Conservation (phyloP, 495 filamentous ascomycete species). For the Collariella sp. region DNA sequence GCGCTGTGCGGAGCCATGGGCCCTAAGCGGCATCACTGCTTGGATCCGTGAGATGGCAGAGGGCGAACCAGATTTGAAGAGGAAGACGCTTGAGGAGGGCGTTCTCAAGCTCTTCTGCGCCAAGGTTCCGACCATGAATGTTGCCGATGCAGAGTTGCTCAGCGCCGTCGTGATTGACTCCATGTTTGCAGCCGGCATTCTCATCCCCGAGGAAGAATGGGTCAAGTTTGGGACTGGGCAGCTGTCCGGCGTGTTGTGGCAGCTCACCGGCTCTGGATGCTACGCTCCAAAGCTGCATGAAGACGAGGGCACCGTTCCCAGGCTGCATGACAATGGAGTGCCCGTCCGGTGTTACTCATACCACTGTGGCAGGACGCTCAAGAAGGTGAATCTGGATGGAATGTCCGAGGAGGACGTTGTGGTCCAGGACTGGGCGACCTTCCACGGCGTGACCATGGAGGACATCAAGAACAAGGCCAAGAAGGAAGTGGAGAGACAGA, state of each 20-base stretch:
- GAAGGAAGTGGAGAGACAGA: slow-evolving; percentile 90
- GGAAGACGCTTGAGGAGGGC: slow-evolving; percentile 73
- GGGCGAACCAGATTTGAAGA: slow-evolving; percentile 71
- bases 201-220: slow-evolving; percentile 94
- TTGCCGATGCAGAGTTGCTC: slow-evolving; percentile 87
- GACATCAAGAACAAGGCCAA: slow-evolving; percentile 56
- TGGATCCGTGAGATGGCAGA: slow-evolving; percentile 88
- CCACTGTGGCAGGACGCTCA: slow-evolving; percentile 87
- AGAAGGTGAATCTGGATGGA: slow-evolving; percentile 79
- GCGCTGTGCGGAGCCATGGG: slow-evolving; percentile 86
- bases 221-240: slow-evolving; percentile 74
- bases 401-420: slow-evolving; percentile 59
- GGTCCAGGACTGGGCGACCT: slow-evolving; percentile 79
- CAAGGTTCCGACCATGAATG: slow-evolving; percentile 98
- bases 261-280: slow-evolving; percentile 87
- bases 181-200: slow-evolving; percentile 69
- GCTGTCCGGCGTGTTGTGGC: slow-evolving; percentile 82
- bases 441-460: slow-evolving; percentile 79
- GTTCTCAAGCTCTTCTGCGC: slow-evolving; percentile 86
- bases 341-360: slow-evolving; percentile 84
- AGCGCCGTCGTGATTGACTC: slow-evolving; percentile 67
- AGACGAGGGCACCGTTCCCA: slow-evolving; percentile 41
- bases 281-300: slow-evolving; percentile 80
- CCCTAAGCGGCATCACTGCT: slow-evolving; percentile 72
- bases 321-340: slow-evolving; percentile 34